A percentile compares a stretch with the other conserved stretches of the same genome.
phyloP scores from a whole-genome alignment of 345 rosid species.

The Arabidopsis arenosa region DNA sequence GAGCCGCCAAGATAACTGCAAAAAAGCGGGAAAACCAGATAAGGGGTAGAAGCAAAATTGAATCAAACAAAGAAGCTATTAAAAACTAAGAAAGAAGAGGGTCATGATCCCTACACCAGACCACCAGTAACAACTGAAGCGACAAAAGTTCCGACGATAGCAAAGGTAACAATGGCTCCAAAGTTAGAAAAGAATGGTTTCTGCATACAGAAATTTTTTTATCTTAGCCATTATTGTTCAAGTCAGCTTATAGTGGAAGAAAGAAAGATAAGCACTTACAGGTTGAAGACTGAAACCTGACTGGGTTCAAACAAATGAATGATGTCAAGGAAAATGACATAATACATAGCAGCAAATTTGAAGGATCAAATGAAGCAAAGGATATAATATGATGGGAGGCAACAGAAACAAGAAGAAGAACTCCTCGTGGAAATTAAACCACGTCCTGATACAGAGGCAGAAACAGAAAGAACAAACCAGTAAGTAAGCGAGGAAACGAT shows the following conservation, averaged over 20 bases:
- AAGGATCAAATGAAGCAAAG: conserved; percentile 41
- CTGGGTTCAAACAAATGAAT: conserved; percentile 54
- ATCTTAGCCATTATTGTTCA: background rate
- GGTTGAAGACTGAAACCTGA: conserved; percentile 94
- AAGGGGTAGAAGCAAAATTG: conserved; percentile 9
- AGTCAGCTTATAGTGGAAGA: conserved; percentile 9
- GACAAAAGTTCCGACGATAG: conserved; percentile 82
- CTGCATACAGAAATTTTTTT: conserved; percentile 44
- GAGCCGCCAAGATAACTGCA: conserved; percentile 87
- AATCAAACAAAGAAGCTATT: conserved; percentile 11
- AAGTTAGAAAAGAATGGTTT: conserved; percentile 95
- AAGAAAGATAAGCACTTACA: conserved; percentile 57
- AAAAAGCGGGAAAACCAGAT: conserved; percentile 24
- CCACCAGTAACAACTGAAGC: conserved; percentile 80
- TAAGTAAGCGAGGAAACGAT: conserved; percentile 26
- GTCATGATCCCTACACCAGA: conserved; percentile 67
- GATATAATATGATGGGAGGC: conserved; percentile 98
- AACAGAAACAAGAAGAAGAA: conserved; percentile 91
- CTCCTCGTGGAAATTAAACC: conserved; percentile 98
- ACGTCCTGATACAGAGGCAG: conserved; percentile 57
- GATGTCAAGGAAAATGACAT: conserved; percentile 61
- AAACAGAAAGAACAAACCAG: background rate
- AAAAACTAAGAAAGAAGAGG: conserved; percentile 3
- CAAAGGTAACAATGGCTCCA: conserved; percentile 94
- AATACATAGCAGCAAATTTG: background rate